These are phyloP conservation scores for Hyaloscypha finlandica DNA, from an alignment of 495 filamentous ascomycete genomes.

Conservation along the genomic window DNA sequence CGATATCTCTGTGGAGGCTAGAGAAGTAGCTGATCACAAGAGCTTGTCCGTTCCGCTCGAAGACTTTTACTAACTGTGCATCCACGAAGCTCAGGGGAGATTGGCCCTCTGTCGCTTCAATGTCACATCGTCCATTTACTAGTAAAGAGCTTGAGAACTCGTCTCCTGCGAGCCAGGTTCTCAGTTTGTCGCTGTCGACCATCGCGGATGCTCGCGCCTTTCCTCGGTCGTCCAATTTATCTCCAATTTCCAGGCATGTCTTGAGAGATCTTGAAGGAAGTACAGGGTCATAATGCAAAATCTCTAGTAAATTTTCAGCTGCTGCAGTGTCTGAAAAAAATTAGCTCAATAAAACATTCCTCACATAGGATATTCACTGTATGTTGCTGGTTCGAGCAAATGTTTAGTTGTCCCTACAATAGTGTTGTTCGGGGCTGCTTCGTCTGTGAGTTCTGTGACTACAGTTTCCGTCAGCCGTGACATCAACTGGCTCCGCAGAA, in stretches of 20 bases:
- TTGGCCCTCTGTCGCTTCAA: background rate
- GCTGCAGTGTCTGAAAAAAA: no score
- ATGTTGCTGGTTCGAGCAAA: no score
- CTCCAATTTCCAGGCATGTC: background rate
- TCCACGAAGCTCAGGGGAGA: slow-evolving; percentile 6
- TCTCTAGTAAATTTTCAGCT: background rate
- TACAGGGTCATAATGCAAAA: background rate
- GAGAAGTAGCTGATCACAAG: slow-evolving; percentile 6
- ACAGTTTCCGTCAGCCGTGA: no score
- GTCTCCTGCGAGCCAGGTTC: background rate
- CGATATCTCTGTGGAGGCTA: background rate
- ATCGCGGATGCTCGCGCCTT: background rate
- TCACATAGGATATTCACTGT: no score
- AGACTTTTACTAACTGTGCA: background rate
- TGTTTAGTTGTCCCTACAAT: no score
- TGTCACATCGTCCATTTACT: slow-evolving; percentile 3
- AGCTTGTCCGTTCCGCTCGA: background rate
- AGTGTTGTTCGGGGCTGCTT: no score
- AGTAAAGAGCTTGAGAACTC: background rate
- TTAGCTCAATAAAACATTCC: no score
- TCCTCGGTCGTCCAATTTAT: background rate
- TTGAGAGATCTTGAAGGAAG: background rate
- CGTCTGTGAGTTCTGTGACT: no score
- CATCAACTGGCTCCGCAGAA: no score
- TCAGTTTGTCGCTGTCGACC: slow-evolving; percentile 2